phyloP scores from a whole-genome alignment of 345 rosid genomes.

The Carallia pectinifolia region DNA sequence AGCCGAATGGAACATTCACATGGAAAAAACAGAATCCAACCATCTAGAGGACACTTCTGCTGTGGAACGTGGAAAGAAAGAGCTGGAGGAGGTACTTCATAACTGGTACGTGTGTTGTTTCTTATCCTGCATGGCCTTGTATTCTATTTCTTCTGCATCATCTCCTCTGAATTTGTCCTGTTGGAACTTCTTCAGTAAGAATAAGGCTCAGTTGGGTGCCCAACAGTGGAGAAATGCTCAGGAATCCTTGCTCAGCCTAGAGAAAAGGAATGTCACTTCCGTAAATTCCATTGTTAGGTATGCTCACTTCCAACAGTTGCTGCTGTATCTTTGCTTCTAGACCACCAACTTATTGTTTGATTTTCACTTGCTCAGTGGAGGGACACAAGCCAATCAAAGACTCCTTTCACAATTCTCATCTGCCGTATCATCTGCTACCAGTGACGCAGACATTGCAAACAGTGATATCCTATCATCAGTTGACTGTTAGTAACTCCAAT shows the following conservation, averaged over 20 bases:
- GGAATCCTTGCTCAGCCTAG: slow-evolving; percentile 77
- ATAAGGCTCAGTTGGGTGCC: slow-evolving; percentile 71
- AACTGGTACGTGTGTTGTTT: slow-evolving; percentile 54
- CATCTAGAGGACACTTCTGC: slow-evolving; percentile 66
- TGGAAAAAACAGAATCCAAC: slow-evolving; percentile 75
- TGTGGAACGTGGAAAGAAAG: slow-evolving; percentile 74
- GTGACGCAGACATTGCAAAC: slow-evolving; percentile 62
- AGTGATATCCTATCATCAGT: slow-evolving; percentile 63
- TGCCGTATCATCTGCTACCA: slow-evolving; percentile 67
- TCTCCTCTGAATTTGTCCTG: slow-evolving; percentile 19
- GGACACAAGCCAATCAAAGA: slow-evolving; percentile 66
- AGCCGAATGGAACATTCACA: slow-evolving; percentile 76
- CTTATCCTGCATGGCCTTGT: not conserved
- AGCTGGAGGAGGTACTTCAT: slow-evolving; percentile 73
- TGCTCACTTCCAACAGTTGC: slow-evolving; percentile 12
- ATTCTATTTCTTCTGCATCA: not conserved
- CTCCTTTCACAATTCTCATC: slow-evolving; percentile 66
- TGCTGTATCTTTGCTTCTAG: slow-evolving; percentile 3
- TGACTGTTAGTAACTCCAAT: slow-evolving; percentile 58
- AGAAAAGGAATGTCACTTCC: slow-evolving; percentile 78
- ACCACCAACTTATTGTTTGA: slow-evolving; percentile 6
- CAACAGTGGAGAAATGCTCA: slow-evolving; percentile 90
- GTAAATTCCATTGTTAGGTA: slow-evolving; percentile 87
- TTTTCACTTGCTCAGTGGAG: slow-evolving; percentile 45
- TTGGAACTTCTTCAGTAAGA: slow-evolving; percentile 49